Conservation (phyloP, 257 asterid species). For the Solanum chiquidenum region DNA sequence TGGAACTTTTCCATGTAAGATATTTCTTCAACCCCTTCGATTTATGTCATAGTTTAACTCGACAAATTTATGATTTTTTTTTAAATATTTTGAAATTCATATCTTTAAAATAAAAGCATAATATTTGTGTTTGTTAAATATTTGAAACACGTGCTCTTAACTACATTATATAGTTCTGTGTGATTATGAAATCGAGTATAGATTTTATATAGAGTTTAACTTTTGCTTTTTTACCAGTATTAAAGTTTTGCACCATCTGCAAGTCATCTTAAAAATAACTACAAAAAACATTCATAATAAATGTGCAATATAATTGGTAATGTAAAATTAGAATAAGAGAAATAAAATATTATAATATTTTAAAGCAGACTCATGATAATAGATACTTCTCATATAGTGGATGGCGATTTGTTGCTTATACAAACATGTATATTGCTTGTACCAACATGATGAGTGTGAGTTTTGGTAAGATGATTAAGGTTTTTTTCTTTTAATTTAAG, state of each 20-base stretch:
- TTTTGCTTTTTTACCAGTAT: not conserved
- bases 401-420: not conserved
- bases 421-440: not conserved
- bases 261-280: not conserved
- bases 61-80: not conserved
- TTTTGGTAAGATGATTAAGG: not conserved
- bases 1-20: not conserved
- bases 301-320: not conserved
- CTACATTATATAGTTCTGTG: not conserved
- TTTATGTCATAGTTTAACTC: not conserved
- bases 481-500: not conserved
- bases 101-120: not conserved
- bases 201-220: not conserved
- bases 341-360: not conserved
- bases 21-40: not conserved
- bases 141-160: not conserved
- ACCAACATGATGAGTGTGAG: not conserved
- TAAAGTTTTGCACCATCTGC: not conserved
- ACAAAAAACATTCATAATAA: not conserved
- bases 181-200: not conserved
- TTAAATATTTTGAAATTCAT: not conserved
- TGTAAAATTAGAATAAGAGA: not conserved
- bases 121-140: not conserved
- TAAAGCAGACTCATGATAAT: not conserved
- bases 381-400: not conserved